Evolutionary conservation across 2,329 filamentous ascomycete species (phyloP).

Genomic region (Leptographium procerum): DNA sequence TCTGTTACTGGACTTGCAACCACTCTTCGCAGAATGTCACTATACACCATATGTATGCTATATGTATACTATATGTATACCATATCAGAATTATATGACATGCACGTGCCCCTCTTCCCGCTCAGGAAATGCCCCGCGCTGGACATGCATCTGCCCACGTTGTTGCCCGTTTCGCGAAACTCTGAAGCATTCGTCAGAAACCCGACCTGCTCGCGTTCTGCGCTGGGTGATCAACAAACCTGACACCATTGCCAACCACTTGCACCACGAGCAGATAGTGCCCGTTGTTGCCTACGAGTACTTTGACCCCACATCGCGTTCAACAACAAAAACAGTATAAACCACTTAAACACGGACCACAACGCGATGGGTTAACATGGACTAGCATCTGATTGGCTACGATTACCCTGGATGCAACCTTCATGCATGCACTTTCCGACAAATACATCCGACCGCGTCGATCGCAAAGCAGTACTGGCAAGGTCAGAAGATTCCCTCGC

Average conservation of each 20-base stretch:
- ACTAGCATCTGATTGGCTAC: neutral
- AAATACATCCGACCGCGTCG: neutral
- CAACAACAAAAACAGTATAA: neutral
- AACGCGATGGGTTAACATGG: neutral
- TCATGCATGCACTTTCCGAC: neutral
- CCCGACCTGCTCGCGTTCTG: neutral
- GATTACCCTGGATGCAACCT: neutral
- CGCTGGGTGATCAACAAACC: neutral
- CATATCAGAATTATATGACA: too few relatives aligned
- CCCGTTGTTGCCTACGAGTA: neutral
- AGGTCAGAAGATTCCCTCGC: neutral
- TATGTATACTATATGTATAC: too few relatives aligned
- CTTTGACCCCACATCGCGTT: neutral
- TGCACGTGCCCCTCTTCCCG: neutral
- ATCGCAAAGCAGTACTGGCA: too few relatives aligned
- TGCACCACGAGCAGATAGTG: neutral
- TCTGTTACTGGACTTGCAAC: neutral
- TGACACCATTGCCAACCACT: neutral
- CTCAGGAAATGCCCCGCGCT: neutral
- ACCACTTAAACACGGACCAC: constrained; percentile 6
- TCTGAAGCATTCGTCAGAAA: neutral
- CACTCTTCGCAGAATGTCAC: neutral
- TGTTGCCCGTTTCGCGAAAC: neutral
- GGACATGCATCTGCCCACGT: neutral
- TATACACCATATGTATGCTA: too few relatives aligned